Evolutionary conservation across 805 yeast species (phyloP).

Genomic region (Candida sakaeoensis): DNA sequence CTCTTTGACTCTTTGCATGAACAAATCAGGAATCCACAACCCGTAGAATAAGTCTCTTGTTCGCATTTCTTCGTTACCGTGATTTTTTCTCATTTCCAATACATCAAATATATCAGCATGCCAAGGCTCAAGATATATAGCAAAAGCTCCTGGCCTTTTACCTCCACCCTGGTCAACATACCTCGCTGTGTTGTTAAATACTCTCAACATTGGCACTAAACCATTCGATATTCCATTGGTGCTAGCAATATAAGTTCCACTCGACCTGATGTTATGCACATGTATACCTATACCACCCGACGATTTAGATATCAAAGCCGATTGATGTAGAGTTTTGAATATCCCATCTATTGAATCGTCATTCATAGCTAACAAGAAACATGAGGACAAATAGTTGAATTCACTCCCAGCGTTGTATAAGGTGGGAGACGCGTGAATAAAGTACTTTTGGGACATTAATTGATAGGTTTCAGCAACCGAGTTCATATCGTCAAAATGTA

Average conservation of each 20-base stretch:
- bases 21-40: constrained; percentile 91
- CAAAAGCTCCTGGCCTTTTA: constrained; percentile 97
- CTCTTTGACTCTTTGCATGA: constrained; percentile 83
- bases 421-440: constrained; percentile 95
- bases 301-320: constrained; percentile 88
- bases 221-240: constrained; percentile 93
- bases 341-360: constrained; percentile 96
- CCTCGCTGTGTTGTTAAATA: constrained; percentile 91
- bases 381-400: constrained; percentile 80
- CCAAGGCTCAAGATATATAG: constrained; percentile 95
- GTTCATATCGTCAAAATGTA: constrained; percentile 67
- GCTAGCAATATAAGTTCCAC: constrained; percentile 86
- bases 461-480: constrained; percentile 78
- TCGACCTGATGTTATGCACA: constrained; percentile 79
- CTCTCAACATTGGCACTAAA: constrained; percentile 92
- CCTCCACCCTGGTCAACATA: constrained; percentile 99
- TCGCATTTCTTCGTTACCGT: constrained; percentile 90
- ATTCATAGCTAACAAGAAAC: constrained; percentile 86
- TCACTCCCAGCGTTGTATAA: constrained; percentile 91
- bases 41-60: constrained; percentile 94
- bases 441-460: constrained; percentile 80
- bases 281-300: constrained; percentile 97
- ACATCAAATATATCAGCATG: constrained; percentile 88
- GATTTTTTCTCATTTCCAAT: constrained; percentile 83
- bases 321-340: constrained; percentile 79